Percentiles rank a stretch among this genome's conserved stretches.
Conservation (phyloP, 352 stramenopile species). For the Globisporangium apiculatum region DNA sequence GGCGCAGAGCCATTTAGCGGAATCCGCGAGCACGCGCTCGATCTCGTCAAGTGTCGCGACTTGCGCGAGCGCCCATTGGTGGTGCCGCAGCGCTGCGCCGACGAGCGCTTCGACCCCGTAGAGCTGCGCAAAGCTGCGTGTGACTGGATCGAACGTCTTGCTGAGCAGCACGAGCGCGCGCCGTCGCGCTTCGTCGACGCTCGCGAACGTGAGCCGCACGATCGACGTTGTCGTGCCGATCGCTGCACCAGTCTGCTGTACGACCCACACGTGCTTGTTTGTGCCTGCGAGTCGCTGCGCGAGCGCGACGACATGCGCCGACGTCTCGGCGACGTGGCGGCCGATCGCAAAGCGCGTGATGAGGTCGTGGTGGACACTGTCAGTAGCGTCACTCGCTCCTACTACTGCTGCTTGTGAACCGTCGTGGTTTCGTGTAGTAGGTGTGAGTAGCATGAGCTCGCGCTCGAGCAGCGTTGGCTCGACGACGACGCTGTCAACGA, state of each 20-base stretch:
- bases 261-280: constrained; percentile 13
- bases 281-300: constrained; percentile 24
- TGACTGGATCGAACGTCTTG: constrained; percentile 71
- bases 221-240: constrained; percentile 26
- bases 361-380: constrained; percentile 11
- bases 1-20: constrained; percentile 28
- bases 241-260: constrained; percentile 19
- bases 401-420: not conserved
- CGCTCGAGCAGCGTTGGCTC: constrained; percentile 58
- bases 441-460: constrained; percentile 33
- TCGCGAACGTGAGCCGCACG: constrained; percentile 64
- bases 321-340: constrained; percentile 27
- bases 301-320: constrained; percentile 36
- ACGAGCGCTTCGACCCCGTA: constrained; percentile 57
- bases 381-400: not conserved
- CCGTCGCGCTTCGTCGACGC: constrained; percentile 57
- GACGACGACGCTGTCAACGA: constrained; percentile 42
- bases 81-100: constrained; percentile 39
- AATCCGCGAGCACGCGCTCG: constrained; percentile 22
- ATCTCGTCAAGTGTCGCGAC: constrained; percentile 24
- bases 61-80: constrained; percentile 58
- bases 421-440: not conserved
- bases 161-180: constrained; percentile 58
- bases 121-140: constrained; percentile 44
- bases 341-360: constrained; percentile 31